These are phyloP conservation scores for Fusarium agapanthi DNA, from an alignment of 2,329 filamentous ascomycete genomes.

Conservation along the genomic window DNA sequence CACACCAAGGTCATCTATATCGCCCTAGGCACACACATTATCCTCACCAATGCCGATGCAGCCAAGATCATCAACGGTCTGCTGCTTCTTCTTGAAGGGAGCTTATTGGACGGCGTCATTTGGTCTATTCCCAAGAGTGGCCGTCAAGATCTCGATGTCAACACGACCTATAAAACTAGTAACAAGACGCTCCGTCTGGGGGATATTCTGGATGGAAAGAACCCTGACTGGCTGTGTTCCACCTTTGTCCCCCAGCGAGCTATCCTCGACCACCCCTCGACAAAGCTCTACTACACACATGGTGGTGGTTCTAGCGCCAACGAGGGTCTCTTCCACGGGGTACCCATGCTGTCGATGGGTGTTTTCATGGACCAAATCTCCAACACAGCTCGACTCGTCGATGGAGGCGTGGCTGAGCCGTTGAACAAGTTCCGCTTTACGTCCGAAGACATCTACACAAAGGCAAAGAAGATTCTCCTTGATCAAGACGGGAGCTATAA, in stretches of 20 bases:
- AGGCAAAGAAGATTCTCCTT: neutral
- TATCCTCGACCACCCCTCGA: neutral
- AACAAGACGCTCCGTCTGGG: neutral
- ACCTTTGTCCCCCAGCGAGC: neutral
- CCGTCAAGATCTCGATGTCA: neutral
- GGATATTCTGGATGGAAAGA: neutral
- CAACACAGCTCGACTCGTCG: neutral
- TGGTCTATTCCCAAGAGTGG: neutral
- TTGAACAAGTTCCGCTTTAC: neutral
- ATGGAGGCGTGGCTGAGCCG: neutral
- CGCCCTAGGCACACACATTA: neutral
- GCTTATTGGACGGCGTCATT: neutral
- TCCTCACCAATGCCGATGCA: neutral
- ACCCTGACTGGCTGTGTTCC: neutral
- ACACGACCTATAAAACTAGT: neutral
- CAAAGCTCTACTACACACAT: neutral
- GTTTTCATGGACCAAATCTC: conserved; percentile 46
- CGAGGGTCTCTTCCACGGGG: conserved; percentile 51
- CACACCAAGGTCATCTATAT: neutral
- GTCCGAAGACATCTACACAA: neutral
- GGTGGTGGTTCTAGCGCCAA: conserved; percentile 46
- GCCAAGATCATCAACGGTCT: neutral
- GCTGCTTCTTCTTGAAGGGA: neutral
- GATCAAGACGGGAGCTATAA: neutral
- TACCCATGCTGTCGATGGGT: conserved; percentile 46